Base-by-base conservation (phyloP, 2,329 filamentous ascomycete species). In the Penicillium expansum region DNA sequence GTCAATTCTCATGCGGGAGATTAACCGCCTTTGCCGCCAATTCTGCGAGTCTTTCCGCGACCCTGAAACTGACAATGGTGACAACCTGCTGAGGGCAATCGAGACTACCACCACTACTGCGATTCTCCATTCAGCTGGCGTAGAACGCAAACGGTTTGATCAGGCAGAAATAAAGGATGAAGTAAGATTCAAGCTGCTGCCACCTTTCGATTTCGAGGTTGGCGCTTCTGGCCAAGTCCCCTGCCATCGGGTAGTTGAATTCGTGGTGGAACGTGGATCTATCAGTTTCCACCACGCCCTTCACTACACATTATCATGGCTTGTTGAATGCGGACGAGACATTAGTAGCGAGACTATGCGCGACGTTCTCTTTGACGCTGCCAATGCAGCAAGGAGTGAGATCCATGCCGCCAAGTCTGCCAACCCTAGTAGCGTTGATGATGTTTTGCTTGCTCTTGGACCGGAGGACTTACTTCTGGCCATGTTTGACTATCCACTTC, bases 271-370 rank as follows among this genome's bases (percentile, higher is more conserved):
- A 65, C 88, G 88, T 64, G 90, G 96, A 65, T 86, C 89, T 1
- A 94, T 99, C 77, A 97, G 94, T 77, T 97, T 99, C 74, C 94
- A 99, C 70, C 94, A 99, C 72, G 92, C 92, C 1, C 82, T 99
- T 29, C 94, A 99, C 75, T 99, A 97, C 72, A 95, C 91, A 0
- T 78, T 97, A 1, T 99, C 94, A 0, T 99, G 94, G 94, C 80
- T 99, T 37, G 84, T 99, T 57, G 94, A 99, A 72, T 90, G 89
- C 65, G 94, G 87, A 43, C 91, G 92, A 69, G 83, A 84, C 48
- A 87, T 96, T 79, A 79, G 84, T 32, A 80, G 82, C 9, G 83
- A 87, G 20, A 81, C 88, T 48, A 80, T 97, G 61, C 83, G 80
- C 42, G 80, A 81, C 3, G 76, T 96, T 7, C 77, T 99, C 42